These are phyloP conservation scores for Penicillium sp. DNA, from an alignment of 2,329 filamentous ascomycete species.

Conservation along the genomic window DNA sequence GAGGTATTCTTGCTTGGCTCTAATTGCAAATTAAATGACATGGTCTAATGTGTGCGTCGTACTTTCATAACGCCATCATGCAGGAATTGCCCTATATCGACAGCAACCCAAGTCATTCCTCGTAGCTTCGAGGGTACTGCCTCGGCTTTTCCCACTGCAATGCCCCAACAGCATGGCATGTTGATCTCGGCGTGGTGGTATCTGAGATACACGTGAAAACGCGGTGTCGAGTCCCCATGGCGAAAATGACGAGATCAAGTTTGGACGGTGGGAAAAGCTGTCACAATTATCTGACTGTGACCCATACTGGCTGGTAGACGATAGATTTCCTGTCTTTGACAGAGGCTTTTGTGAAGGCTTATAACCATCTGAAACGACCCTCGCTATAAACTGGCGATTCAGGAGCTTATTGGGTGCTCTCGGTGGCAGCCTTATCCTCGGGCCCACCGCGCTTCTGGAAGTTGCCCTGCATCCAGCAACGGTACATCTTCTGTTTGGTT, in stretches of 20 bases:
- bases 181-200: not conserved
- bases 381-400: not conserved
- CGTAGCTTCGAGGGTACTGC: not conserved
- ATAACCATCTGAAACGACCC: not conserved
- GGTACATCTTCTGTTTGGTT: constrained; percentile 92
- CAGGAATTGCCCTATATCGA: not conserved
- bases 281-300: not conserved
- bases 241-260: not conserved
- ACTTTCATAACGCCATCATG: constrained; percentile 5
- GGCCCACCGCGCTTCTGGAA: constrained; percentile 36
- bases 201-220: not conserved
- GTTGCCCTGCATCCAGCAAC: constrained; percentile 67
- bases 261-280: not conserved
- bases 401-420: constrained; percentile 13
- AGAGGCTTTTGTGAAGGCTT: not conserved
- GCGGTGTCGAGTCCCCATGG: not conserved
- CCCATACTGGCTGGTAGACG: not conserved
- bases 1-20: not conserved
- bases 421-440: not conserved
- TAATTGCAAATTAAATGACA: constrained; percentile 1
- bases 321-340: not conserved
- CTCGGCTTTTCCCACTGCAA: not conserved
- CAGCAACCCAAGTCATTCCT: not conserved
- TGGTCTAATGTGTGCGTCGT: constrained; percentile 5
- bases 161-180: not conserved